These are phyloP conservation scores for Globisporangium iwayamae DNA, from an alignment of 352 stramenopile genomes.

Conservation along the genomic window DNA sequence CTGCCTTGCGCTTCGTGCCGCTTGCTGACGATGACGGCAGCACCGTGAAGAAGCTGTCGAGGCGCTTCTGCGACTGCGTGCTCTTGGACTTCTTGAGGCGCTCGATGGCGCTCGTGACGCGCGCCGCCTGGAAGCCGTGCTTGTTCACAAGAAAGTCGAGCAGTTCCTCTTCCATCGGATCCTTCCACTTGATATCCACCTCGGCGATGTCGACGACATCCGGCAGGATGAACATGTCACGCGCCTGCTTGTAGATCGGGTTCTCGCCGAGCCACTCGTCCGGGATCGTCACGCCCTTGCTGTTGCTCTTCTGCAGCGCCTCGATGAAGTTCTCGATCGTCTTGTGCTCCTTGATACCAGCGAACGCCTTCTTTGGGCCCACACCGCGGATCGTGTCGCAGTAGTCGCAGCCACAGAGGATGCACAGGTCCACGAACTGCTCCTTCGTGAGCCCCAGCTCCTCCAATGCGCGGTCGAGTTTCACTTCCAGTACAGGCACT, in stretches of 20 bases:
- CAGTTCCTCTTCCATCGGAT: slow-evolving; percentile 88
- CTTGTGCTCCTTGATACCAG: slow-evolving; percentile 95
- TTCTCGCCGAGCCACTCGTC: slow-evolving; percentile 84
- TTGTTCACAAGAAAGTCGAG: slow-evolving; percentile 95
- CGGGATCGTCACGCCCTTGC: slow-evolving; percentile 78
- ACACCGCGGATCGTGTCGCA: slow-evolving; percentile 97
- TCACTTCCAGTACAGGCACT: slow-evolving; percentile 89
- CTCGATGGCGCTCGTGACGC: slow-evolving; percentile 92
- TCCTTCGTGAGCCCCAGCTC: slow-evolving; percentile 92
- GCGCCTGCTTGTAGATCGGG: slow-evolving; percentile 91
- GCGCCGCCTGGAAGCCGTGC: slow-evolving; percentile 94
- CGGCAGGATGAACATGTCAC: slow-evolving; percentile 90
- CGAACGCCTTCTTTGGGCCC: slow-evolving; percentile 97
- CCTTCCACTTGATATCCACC: slow-evolving; percentile 93
- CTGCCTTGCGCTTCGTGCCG: slow-evolving; percentile 62
- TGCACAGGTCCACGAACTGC: slow-evolving; percentile 98
- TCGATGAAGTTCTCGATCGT: slow-evolving; percentile 95
- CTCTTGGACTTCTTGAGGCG: slow-evolving; percentile 95
- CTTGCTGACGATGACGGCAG: slow-evolving; percentile 31
- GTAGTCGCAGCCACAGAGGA: slow-evolving; percentile 99
- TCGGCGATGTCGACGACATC: slow-evolving; percentile 62
- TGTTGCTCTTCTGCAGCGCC: slow-evolving; percentile 83
- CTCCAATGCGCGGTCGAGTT: slow-evolving; percentile 88
- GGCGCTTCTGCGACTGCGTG: slow-evolving; percentile 93
- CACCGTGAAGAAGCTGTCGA: slow-evolving; percentile 96